Evolutionary conservation across 352 stramenopile species (phyloP).

Genomic region (Pythium sp.): DNA sequence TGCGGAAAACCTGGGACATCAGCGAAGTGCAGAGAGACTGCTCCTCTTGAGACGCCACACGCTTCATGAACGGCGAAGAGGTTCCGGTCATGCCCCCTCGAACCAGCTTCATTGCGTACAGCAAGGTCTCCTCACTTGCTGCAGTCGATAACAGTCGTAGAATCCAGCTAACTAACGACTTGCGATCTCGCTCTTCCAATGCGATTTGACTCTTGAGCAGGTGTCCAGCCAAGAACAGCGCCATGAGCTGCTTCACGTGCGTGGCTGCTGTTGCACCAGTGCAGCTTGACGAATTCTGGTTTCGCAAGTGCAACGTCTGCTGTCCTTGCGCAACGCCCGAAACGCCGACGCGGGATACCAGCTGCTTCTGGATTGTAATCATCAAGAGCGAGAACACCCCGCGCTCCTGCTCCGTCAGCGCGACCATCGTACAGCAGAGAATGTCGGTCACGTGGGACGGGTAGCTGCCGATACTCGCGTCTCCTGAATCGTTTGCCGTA

Average conservation of each 20-base stretch:
- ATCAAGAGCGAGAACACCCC: conserved; percentile 73
- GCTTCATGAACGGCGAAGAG: conserved; percentile 9
- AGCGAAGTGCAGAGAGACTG: conserved; percentile 13
- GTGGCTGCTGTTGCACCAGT: conserved; percentile 15
- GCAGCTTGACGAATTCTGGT: conserved; percentile 15
- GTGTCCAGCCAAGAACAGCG: conserved; percentile 69
- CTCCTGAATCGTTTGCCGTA: conserved; percentile 24
- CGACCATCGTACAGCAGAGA: conserved; percentile 68
- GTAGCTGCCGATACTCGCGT: conserved; percentile 32
- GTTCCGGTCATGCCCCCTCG: conserved; percentile 36
- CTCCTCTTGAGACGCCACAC: conserved; percentile 13
- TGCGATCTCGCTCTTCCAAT: conserved; percentile 53
- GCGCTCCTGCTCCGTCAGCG: conserved; percentile 59
- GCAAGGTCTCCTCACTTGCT: conserved; percentile 54
- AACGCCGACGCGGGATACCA: conserved; percentile 39
- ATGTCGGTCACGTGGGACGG: conserved; percentile 58
- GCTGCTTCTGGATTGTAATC: conserved; percentile 86
- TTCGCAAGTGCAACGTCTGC: conserved; percentile 23
- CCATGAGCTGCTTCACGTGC: conserved; percentile 77
- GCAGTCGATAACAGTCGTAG: conserved; percentile 61
- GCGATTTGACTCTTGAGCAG: conserved; percentile 53
- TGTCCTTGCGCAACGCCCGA: conserved; percentile 17
- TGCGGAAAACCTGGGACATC: conserved; percentile 47
- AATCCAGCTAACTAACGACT: conserved; percentile 64
- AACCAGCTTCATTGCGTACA: conserved; percentile 66